Base-by-base conservation (phyloP, 176 grass and related monocot species). In the Cymbopogon citratus region DNA sequence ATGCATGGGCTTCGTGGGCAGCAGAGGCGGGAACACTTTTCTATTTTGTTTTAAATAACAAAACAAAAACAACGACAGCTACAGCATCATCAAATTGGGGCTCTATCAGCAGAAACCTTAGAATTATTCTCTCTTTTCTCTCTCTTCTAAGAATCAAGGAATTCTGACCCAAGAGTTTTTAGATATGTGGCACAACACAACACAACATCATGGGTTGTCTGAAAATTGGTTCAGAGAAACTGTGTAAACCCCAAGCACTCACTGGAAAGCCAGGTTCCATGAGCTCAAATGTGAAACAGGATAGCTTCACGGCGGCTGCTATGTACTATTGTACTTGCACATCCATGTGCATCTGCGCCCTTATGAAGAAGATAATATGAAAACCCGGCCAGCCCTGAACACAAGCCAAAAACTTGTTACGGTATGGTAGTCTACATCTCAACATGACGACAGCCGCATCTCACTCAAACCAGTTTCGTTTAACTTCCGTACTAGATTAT, bases 321-420 rank as follows among this genome's bases (percentile, higher is more conserved):
- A 25, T 5, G 23, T 12, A 46, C 4, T 46, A 2, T 24, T 26
- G 23, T 39, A 34, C 51, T 24, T 33, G 12, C 35, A n/a, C 19
- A 60, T 10, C 41, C 70, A 73, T 49, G 70, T 48, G 70, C 25
- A 14, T 49, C 7, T 18, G 24, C 40, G 1, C 39, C 2, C 52
- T 54, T 74, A 74, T 24, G 60, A 76, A 76, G n/a, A n/a, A n/a
- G n/a, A n/a, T n/a, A n/a, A n/a, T 74, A 74, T 24, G 60, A 76
- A 76, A n/a, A 16, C 10, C 35, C 1, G 5, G 16, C 1, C 1
- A 10, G 16, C 1, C 13, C 24, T 25, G 52, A 21, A 59, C 19
- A 25, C 21, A 34, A 76, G 46, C 26, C 5, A 16, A 9, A 71
- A 40, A 6, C n/a, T 76, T 26, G 13, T 16, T 62, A 61, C 18